These are phyloP conservation scores for Podaxis sp. DNA, from an alignment of 768 basidiomycete species.

Conservation along the genomic window DNA sequence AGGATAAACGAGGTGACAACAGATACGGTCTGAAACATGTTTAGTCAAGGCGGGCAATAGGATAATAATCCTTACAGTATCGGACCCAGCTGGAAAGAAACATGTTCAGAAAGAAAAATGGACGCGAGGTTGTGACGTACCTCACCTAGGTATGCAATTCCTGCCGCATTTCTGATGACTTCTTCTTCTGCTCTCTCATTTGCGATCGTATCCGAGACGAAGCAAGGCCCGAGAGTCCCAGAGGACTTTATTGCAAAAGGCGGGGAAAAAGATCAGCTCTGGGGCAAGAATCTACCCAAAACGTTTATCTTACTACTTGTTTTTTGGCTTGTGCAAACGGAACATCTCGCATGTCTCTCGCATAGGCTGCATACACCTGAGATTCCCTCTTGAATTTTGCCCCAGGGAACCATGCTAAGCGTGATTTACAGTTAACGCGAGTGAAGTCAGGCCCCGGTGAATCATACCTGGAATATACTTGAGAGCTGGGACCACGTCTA, in stretches of 20 bases:
- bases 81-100: conserved; percentile 4
- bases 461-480: conserved; percentile 29
- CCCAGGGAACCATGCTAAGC: conserved; percentile 37
- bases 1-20: conserved; percentile 16
- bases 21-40: neutral
- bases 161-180: conserved; percentile 33
- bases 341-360: conserved; percentile 23
- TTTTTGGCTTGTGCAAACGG: conserved; percentile 30
- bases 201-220: conserved; percentile 26
- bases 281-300: neutral
- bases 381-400: conserved; percentile 34
- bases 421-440: neutral
- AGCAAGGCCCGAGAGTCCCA: conserved; percentile 25
- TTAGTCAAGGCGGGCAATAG: neutral
- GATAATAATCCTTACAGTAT: conserved; percentile 10
- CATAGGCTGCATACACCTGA: conserved; percentile 21
- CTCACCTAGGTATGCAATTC: conserved; percentile 39
- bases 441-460: neutral
- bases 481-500: conserved; percentile 35
- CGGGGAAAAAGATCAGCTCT: neutral
- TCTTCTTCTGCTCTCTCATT: conserved; percentile 23
- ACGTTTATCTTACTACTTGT: conserved; percentile 22
- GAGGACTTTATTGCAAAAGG: conserved; percentile 18
- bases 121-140: conserved; percentile 15
- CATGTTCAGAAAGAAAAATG: conserved; percentile 5